These are phyloP conservation scores for Tremella yokohamensis DNA, from an alignment of 768 basidiomycete genomes.

Conservation along the genomic window DNA sequence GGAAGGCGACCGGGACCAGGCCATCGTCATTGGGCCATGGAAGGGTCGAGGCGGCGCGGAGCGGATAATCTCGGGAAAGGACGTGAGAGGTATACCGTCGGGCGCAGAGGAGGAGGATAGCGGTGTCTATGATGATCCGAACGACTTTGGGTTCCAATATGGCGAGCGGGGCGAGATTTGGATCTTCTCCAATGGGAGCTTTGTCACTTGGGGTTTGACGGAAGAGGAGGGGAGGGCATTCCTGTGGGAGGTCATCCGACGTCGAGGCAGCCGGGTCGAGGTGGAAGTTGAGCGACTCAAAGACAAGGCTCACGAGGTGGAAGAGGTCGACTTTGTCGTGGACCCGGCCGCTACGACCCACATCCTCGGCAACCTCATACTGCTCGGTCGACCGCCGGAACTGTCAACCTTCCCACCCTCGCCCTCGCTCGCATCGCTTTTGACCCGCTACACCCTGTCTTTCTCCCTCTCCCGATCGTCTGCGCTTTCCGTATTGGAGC, in stretches of 20 bases:
- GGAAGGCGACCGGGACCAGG: slow-evolving; percentile 43
- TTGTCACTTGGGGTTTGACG: slow-evolving; percentile 83
- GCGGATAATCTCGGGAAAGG: slow-evolving; percentile 32
- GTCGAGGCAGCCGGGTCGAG: slow-evolving; percentile 59
- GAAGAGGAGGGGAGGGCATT: slow-evolving; percentile 72
- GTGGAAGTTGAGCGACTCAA: slow-evolving; percentile 58
- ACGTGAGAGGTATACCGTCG: slow-evolving; percentile 13
- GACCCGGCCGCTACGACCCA: slow-evolving; percentile 86
- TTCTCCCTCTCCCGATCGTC: slow-evolving; percentile 88
- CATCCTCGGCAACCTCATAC: slow-evolving; percentile 85
- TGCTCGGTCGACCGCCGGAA: slow-evolving; percentile 68
- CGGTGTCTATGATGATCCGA: slow-evolving; percentile 33
- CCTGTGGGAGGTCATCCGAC: slow-evolving; percentile 61
- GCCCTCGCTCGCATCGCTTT: slow-evolving; percentile 64
- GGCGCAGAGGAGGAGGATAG: slow-evolving; percentile 46
- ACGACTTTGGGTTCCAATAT: slow-evolving; percentile 37
- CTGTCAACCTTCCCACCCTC: slow-evolving; percentile 57
- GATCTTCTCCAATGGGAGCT: slow-evolving; percentile 79
- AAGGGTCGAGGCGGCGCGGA: slow-evolving; percentile 42
- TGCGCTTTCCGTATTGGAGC: slow-evolving; percentile 79
- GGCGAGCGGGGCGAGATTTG: slow-evolving; percentile 69
- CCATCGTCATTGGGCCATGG: slow-evolving; percentile 46
- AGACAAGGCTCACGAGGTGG: slow-evolving; percentile 66
- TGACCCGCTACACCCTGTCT: slow-evolving; percentile 86
- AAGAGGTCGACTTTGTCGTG: slow-evolving; percentile 87